Conservation (phyloP, 2,329 filamentous ascomycete genomes). For the Trichoderma semiorbis region DNA sequence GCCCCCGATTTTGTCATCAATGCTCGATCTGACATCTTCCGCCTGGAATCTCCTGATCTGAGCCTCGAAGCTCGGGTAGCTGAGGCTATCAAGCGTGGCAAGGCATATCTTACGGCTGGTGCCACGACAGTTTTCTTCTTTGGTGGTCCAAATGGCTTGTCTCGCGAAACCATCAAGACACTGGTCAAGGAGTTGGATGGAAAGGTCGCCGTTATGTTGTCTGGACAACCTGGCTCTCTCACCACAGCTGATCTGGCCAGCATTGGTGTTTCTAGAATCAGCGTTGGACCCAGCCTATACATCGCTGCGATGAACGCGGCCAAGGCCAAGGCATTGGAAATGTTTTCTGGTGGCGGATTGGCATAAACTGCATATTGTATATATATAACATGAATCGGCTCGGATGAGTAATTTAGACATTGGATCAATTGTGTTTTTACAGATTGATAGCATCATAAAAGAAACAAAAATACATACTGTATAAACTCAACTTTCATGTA, state of each 20-base stretch:
- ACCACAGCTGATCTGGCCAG: constrained; percentile 42
- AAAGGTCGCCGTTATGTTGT: constrained; percentile 46
- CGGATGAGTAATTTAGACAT: not conserved
- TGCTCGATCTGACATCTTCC: constrained; percentile 55
- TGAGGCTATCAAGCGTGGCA: constrained; percentile 52
- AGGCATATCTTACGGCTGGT: constrained; percentile 55
- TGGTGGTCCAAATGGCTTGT: constrained; percentile 46
- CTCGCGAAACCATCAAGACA: constrained; percentile 43
- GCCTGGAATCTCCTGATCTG: constrained; percentile 29
- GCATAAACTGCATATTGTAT: not conserved
- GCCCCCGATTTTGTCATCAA: constrained; percentile 56
- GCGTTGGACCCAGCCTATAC: constrained; percentile 49
- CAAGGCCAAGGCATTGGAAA: constrained; percentile 32
- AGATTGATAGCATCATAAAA: not conserved
- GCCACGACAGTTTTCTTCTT: constrained; percentile 60
- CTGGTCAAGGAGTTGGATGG: constrained; percentile 49
- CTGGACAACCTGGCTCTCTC: constrained; percentile 36
- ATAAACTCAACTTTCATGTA: not conserved
- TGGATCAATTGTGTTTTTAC: not conserved
- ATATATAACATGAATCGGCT: not conserved
- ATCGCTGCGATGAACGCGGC: constrained; percentile 38
- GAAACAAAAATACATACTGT: not conserved
- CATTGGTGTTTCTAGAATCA: constrained; percentile 54
- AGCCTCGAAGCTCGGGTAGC: constrained; percentile 36
- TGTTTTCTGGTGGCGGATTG: constrained; percentile 28